phyloP scores from a whole-genome alignment of 768 basidiomycete species.

The Chalciporus chontae region DNA sequence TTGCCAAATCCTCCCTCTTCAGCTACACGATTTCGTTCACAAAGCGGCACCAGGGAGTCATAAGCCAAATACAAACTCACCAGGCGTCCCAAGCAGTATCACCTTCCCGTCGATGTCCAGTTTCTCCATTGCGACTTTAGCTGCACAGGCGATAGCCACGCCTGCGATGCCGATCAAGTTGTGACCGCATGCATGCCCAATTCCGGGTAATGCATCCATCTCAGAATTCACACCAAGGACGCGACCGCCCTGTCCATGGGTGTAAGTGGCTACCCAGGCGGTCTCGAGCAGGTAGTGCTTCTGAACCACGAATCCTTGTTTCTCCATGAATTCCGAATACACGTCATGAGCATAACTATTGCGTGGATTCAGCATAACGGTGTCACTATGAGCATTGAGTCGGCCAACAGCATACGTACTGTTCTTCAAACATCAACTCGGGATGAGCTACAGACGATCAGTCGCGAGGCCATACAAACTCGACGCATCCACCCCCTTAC shows the following conservation, averaged over 20 bases:
- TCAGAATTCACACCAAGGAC: slow-evolving; percentile 80
- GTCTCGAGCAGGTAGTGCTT: slow-evolving; percentile 64
- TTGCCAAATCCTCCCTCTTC: slow-evolving; percentile 82
- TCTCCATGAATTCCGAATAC: slow-evolving; percentile 62
- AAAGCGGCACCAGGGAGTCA: too few relatives aligned
- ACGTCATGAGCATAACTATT: slow-evolving; percentile 67
- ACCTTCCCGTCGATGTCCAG: slow-evolving; percentile 66
- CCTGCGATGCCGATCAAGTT: slow-evolving; percentile 78
- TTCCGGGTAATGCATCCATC: slow-evolving; percentile 60
- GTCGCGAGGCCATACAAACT: background rate
- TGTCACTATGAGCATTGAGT: background rate
- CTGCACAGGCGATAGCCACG: slow-evolving; percentile 66
- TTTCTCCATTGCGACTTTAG: slow-evolving; percentile 59
- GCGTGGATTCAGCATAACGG: background rate
- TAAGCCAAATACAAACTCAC: slow-evolving; percentile 31
- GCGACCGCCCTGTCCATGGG: slow-evolving; percentile 61
- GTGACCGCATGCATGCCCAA: slow-evolving; percentile 78
- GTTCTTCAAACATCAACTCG: slow-evolving; percentile 66
- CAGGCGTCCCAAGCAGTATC: slow-evolving; percentile 74
- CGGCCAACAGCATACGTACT: slow-evolving; percentile 35
- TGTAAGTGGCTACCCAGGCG: slow-evolving; percentile 74
- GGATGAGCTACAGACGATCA: slow-evolving; percentile 53
- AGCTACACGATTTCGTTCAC: slow-evolving; percentile 38
- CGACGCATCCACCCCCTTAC: slow-evolving; percentile 29
- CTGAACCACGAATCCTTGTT: slow-evolving; percentile 62